phyloP scores from a whole-genome alignment of 306 rosid genomes.

The Hippophae gyantsensis region DNA sequence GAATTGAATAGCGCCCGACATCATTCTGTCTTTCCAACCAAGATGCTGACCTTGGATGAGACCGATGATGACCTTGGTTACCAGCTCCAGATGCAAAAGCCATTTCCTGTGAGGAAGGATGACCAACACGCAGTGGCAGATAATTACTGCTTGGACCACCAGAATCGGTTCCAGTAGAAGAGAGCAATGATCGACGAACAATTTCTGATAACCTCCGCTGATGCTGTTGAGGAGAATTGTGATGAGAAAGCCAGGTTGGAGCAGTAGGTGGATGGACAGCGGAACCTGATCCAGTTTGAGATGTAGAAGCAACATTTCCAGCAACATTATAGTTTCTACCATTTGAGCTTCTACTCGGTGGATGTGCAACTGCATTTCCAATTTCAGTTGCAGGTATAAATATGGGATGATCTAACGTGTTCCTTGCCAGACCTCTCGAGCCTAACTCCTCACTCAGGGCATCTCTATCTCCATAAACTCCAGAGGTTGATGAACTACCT shows the following conservation, averaged over 20 bases:
- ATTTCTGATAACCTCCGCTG: slow-evolving; percentile 71
- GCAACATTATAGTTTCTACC: slow-evolving; percentile 44
- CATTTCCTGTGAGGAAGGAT: slow-evolving; percentile 46
- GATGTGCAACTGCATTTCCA: slow-evolving; percentile 47
- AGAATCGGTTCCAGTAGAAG: slow-evolving; percentile 54
- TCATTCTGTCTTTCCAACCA: slow-evolving; percentile 76
- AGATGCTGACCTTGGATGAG: slow-evolving; percentile 49
- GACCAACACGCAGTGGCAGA: slow-evolving; percentile 47
- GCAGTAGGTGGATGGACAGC: slow-evolving; percentile 46
- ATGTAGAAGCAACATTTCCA: slow-evolving; percentile 61
- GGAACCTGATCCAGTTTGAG: slow-evolving; percentile 41
- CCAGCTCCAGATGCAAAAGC: slow-evolving; percentile 41
- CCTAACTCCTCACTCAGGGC: slow-evolving; percentile 39
- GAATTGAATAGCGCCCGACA: slow-evolving; percentile 59
- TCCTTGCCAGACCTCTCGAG: slow-evolving; percentile 54
- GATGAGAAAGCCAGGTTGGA: slow-evolving; percentile 58
- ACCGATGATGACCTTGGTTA: slow-evolving; percentile 32
- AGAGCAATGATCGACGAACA: slow-evolving; percentile 63
- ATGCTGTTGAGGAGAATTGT: slow-evolving; percentile 51
- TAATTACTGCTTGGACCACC: slow-evolving; percentile 43
- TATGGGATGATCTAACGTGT: slow-evolving; percentile 52
- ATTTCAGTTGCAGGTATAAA: slow-evolving; percentile 55
- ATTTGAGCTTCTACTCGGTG: slow-evolving; percentile 33
- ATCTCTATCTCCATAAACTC: slow-evolving; percentile 38
- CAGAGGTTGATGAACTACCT: slow-evolving; percentile 40